Evolutionary conservation across 352 stramenopile genomes (phyloP), one percentile per base, ranked within the genome.

Genomic region (Phytophthora palmivora): DNA sequence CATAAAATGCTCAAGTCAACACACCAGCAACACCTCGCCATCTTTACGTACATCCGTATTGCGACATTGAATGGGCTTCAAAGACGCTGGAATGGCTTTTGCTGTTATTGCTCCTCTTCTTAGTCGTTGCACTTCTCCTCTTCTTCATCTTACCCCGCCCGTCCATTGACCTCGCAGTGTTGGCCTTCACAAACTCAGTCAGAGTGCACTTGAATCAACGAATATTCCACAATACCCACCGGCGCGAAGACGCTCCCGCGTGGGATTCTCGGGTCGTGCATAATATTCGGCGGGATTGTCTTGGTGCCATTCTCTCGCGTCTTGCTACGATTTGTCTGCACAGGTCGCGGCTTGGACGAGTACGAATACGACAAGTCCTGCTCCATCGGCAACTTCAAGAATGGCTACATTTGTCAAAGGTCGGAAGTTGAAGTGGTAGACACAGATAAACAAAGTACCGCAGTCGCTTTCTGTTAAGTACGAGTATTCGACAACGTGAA

Each of bases 321-420:
- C 57, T 91, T 92, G n/a, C 67, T 26, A 8, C 84, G 75, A 62
- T 56, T 87, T 15, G 68, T 90, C 63, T 88, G 81, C 56, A 94
- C 83, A 2, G 84, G 70, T 1, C 83, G 77, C 9, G 84, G 84
- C 69, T 92, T 94, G 61, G 83, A 78, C 60, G 78, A 72, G 63
- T 92, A 92, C 63, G 83, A 92, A 66, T 94, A 92, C 54, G 81
- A 79, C 69, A 90, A 58, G 51, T 91, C 78, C 26, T 86, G 78
- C 32, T 82, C 61, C 61, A 75, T 74, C n/a, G 22, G 19, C 22
- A 26, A 24, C 44, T 28, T 6, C 24, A 28, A 28, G 3, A 45
- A 10, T 66, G 59, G 52, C 47, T 64, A 64, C 64, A 72, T 63
- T 16, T 24, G 47, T 45, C 53, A 70, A 74, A 70, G 46, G 65